Conservation (phyloP, 176 grass and related monocot species). For the Alopecurus myosuroides region DNA sequence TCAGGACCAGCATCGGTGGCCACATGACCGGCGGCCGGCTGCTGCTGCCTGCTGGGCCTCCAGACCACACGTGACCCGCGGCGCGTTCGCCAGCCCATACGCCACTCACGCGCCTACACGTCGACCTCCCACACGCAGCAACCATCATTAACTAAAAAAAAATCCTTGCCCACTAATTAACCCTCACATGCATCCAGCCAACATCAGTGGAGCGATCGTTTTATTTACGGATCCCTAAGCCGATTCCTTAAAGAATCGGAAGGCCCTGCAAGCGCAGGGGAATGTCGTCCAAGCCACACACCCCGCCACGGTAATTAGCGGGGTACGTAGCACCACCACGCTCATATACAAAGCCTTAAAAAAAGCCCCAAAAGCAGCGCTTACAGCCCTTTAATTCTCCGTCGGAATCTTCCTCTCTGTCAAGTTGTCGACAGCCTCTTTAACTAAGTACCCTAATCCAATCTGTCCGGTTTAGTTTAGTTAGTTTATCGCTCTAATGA, state of each 20-base stretch:
- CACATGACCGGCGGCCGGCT: neutral
- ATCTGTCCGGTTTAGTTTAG: no score
- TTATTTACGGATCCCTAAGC: constrained; percentile 74
- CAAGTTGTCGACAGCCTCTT: constrained; percentile 1
- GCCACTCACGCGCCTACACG: neutral
- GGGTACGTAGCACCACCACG: no score
- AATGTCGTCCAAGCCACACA: constrained; percentile 17
- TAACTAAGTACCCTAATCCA: neutral
- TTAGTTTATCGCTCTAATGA: neutral
- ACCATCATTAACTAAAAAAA: no score
- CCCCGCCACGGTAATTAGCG: no score
- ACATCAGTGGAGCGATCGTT: constrained; percentile 17
- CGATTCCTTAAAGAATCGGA: constrained; percentile 44
- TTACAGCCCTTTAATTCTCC: neutral
- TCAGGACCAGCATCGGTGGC: neutral
- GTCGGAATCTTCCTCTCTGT: constrained; percentile 57
- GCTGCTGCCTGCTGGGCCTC: neutral
- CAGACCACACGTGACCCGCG: neutral
- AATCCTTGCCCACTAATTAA: neutral
- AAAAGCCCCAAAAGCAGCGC: no score
- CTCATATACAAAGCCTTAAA: neutral
- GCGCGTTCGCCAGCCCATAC: neutral
- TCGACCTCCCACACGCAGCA: neutral
- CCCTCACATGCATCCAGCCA: neutral
- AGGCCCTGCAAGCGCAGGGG: constrained; percentile 1